Evolutionary conservation across 1,284 basidiomycete species (phyloP).

Genomic region (Volvariella surrecta): DNA sequence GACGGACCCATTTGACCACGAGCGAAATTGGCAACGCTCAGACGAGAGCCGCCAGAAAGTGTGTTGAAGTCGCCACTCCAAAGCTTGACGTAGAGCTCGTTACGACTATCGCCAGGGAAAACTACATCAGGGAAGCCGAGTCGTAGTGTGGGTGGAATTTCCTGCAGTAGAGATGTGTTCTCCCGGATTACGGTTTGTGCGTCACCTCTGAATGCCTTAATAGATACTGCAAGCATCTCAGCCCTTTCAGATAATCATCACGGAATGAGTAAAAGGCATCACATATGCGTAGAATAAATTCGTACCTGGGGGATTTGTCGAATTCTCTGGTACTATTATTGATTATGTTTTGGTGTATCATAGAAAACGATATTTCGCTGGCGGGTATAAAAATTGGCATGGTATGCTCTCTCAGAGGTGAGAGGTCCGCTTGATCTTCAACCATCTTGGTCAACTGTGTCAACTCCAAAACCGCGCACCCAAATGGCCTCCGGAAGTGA

Average conservation of each 20-base stretch:
- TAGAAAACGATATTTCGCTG: slow-evolving; percentile 84
- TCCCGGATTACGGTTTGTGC: slow-evolving; percentile 69
- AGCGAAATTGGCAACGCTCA: slow-evolving; percentile 56
- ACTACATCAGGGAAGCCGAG: slow-evolving; percentile 98
- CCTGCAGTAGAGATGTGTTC: slow-evolving; percentile 82
- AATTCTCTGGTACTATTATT: slow-evolving; percentile 73
- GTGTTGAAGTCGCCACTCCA: slow-evolving; percentile 82
- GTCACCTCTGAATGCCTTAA: slow-evolving; percentile 86
- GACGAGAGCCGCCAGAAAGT: slow-evolving; percentile 38
- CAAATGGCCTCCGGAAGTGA: slow-evolving; percentile 78
- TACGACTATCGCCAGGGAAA: slow-evolving; percentile 86
- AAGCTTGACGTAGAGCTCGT: slow-evolving; percentile 92
- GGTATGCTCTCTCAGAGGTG: slow-evolving; percentile 62
- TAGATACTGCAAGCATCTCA: slow-evolving; percentile 80
- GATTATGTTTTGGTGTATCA: slow-evolving; percentile 93
- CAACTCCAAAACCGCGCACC: slow-evolving; percentile 88
- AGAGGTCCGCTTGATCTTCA: slow-evolving; percentile 51
- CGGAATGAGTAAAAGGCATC: slow-evolving; percentile 6
- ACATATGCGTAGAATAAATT: slow-evolving; percentile 6
- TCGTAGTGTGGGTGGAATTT: slow-evolving; percentile 74
- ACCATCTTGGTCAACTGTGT: slow-evolving; percentile 67
- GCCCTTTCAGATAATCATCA: slow-evolving; percentile 41
- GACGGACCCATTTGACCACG: slow-evolving; percentile 44
- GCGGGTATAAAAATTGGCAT: slow-evolving; percentile 88
- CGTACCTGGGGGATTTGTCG: slow-evolving; percentile 76